These are phyloP conservation scores for Cercospora citrullina DNA, from an alignment of 2,329 filamentous ascomycete genomes.

Conservation along the genomic window DNA sequence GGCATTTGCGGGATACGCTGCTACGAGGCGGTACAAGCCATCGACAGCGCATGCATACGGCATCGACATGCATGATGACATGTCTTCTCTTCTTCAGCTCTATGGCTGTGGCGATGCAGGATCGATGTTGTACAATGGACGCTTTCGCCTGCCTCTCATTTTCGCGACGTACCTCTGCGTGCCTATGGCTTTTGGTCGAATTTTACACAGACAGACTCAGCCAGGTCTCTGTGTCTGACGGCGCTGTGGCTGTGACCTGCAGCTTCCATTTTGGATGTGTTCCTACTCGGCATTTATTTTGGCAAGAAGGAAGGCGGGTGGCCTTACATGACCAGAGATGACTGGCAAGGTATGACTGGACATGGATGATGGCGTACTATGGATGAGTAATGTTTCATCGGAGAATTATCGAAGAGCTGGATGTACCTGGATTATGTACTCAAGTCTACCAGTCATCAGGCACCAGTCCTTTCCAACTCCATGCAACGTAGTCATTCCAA, in stretches of 20 bases:
- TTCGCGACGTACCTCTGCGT: no score
- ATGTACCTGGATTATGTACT: neutral
- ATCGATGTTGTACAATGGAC: neutral
- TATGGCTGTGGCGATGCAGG: neutral
- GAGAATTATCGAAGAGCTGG: neutral
- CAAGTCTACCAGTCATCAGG: neutral
- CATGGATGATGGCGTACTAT: neutral
- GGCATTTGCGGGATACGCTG: neutral
- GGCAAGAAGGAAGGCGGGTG: neutral
- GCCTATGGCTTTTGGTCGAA: neutral
- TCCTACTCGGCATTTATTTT: neutral
- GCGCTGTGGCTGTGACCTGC: neutral
- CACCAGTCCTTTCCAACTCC: neutral
- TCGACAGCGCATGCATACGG: constrained; percentile 5
- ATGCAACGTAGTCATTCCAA: neutral
- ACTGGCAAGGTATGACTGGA: neutral
- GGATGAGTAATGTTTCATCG: neutral
- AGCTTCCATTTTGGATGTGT: neutral
- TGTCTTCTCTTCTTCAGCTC: neutral
- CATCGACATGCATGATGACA: neutral
- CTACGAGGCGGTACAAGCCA: neutral
- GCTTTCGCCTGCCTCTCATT: neutral
- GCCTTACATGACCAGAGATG: neutral
- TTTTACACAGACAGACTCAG: neutral
- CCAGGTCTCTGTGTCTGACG: neutral